These are phyloP conservation scores for Blepharisma stoltei DNA, from an alignment of 73 alveolate species.

Conservation along the genomic window DNA sequence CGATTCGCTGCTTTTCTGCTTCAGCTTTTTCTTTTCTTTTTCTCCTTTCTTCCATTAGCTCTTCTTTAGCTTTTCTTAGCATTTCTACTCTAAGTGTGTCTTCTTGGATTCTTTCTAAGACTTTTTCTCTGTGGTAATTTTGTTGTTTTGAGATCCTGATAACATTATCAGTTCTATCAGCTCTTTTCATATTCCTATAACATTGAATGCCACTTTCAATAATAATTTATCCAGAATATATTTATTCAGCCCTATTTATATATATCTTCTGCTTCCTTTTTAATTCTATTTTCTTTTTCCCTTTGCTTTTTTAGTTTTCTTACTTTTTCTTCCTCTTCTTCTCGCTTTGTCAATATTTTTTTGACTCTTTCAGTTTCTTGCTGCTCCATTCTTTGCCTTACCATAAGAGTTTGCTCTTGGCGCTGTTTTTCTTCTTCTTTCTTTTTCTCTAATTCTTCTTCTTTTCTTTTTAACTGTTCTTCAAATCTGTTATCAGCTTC, in stretches of 20 bases:
- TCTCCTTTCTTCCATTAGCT: conserved; percentile 33
- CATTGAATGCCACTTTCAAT: too few species aligned
- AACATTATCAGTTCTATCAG: conserved; percentile 44
- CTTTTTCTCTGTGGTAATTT: conserved; percentile 35
- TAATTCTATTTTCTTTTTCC: neutral
- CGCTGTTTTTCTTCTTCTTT: neutral
- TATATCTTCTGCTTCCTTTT: conserved; percentile 12
- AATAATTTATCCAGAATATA: too few species aligned
- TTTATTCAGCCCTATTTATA: too few species aligned
- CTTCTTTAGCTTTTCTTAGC: conserved; percentile 34
- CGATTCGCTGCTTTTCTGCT: conserved; percentile 32
- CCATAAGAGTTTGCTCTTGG: neutral
- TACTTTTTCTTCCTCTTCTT: conserved; percentile 9
- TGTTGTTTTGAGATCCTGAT: conserved; percentile 33
- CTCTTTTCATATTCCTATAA: conserved; percentile 38
- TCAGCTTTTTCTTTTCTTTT: conserved; percentile 39
- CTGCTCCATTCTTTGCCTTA: conserved; percentile 15
- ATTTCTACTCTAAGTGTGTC: conserved; percentile 29
- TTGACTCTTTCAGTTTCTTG: neutral
- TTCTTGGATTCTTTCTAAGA: conserved; percentile 18
- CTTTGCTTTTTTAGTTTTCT: neutral
- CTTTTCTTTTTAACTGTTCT: neutral
- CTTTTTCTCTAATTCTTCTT: neutral
- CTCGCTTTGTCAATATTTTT: neutral
- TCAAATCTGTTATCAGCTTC: neutral